phyloP scores from a whole-genome alignment of 305 asterid species.

The Fraxinus latifolia region DNA sequence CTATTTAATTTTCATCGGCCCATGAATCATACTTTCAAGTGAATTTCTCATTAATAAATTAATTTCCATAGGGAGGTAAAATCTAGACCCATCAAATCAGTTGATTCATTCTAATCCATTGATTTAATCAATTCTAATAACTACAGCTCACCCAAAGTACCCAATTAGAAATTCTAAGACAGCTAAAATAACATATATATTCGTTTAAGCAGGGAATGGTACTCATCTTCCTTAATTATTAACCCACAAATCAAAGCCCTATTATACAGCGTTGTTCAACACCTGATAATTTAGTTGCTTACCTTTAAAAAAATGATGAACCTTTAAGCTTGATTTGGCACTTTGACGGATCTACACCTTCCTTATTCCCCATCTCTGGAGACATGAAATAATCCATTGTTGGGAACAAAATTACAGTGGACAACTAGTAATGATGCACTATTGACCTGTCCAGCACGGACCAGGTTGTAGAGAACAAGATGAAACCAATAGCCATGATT shows the following conservation, averaged over 20 bases:
- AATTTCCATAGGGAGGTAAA: background rate
- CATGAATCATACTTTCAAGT: background rate
- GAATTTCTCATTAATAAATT: background rate
- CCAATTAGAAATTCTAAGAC: background rate
- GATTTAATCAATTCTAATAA: background rate
- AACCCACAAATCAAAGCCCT: background rate
- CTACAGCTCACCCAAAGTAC: background rate
- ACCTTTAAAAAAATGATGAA: background rate
- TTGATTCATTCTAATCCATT: background rate
- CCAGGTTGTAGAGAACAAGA: background rate
- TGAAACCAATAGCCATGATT: background rate
- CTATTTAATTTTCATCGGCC: background rate
- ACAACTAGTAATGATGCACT: background rate
- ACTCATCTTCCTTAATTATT: background rate
- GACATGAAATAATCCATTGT: background rate
- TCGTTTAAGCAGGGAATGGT: background rate
- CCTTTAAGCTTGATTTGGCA: background rate
- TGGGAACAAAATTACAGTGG: background rate
- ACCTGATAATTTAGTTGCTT: background rate
- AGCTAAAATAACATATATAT: background rate
- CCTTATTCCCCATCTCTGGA: background rate
- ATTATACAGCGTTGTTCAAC: background rate
- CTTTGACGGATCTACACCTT: background rate
- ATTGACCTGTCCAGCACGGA: background rate
- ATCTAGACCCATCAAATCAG: background rate